phyloP scores from a whole-genome alignment of 352 stramenopile species.

The Discostella stelligera region DNA sequence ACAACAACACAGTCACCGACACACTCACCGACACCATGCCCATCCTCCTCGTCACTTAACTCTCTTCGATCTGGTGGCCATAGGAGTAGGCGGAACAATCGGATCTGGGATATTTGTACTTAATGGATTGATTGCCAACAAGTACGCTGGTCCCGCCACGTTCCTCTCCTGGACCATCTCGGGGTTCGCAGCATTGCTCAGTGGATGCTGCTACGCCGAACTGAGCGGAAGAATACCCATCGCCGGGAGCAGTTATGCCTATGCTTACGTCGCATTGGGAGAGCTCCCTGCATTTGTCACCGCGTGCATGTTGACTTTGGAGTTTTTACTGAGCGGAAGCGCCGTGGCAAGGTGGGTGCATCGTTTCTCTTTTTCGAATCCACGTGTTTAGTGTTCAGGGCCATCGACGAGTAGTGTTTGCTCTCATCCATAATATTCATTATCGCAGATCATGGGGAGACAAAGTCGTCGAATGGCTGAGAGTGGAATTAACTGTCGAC shows the following conservation, averaged over 20 bases:
- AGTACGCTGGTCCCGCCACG: constrained; percentile 54
- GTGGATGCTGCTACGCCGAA: constrained; percentile 66
- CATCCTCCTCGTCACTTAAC: constrained; percentile 66
- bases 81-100: constrained; percentile 89
- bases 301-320: constrained; percentile 86
- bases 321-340: constrained; percentile 87
- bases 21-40: constrained; percentile 14
- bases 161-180: constrained; percentile 58
- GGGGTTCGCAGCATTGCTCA: constrained; percentile 44
- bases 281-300: constrained; percentile 89
- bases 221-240: constrained; percentile 83
- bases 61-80: constrained; percentile 89
- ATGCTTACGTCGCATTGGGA: constrained; percentile 90
- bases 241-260: constrained; percentile 89
- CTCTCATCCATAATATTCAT: neutral
- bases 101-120: constrained; percentile 91
- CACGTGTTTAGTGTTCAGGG: constrained; percentile 1
- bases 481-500: constrained; percentile 34
- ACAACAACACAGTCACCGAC: neutral
- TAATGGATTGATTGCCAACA: constrained; percentile 56
- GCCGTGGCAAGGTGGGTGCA: constrained; percentile 51
- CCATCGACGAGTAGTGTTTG: neutral
- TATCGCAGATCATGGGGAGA: constrained; percentile 81
- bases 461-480: constrained; percentile 84
- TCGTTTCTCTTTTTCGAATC: no score